These are phyloP conservation scores for Thelonectria rubi DNA, from an alignment of 2,329 filamentous ascomycete species.

Conservation along the genomic window DNA sequence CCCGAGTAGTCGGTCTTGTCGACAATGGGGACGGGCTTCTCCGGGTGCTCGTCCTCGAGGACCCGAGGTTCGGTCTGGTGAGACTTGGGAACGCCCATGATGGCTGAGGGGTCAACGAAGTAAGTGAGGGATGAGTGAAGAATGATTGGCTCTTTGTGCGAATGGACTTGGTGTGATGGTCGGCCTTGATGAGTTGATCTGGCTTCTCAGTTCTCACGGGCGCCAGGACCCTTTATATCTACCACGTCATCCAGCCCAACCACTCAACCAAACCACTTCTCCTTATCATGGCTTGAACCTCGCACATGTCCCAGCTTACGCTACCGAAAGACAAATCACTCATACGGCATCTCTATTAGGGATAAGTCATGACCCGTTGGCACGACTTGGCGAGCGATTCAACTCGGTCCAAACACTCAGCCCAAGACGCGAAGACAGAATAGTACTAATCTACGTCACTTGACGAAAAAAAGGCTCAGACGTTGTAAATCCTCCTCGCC, in stretches of 20 bases:
- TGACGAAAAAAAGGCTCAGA: neutral
- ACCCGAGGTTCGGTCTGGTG: slow-evolving; percentile 1
- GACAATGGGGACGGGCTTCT: slow-evolving; percentile 10
- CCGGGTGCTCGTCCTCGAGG: slow-evolving; percentile 7
- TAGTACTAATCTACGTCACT: neutral
- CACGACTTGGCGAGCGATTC: neutral
- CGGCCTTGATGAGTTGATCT: neutral
- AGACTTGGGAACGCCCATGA: neutral
- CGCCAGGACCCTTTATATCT: neutral
- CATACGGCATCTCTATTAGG: neutral
- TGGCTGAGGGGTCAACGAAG: neutral
- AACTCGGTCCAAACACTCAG: neutral
- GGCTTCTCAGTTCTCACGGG: neutral
- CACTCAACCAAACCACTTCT: neutral
- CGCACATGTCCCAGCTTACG: neutral
- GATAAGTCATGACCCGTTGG: neutral
- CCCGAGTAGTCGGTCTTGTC: slow-evolving; percentile 30
- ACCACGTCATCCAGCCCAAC: neutral
- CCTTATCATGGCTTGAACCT: neutral
- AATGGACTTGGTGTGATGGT: slow-evolving; percentile 1
- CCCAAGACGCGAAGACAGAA: neutral
- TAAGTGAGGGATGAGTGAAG: neutral
- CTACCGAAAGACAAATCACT: neutral
- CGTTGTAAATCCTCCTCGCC: too few species aligned
- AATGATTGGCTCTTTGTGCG: neutral